Evolutionary conservation across 2,329 filamentous ascomycete species (phyloP).

Genomic region (Aspergillus fructus): DNA sequence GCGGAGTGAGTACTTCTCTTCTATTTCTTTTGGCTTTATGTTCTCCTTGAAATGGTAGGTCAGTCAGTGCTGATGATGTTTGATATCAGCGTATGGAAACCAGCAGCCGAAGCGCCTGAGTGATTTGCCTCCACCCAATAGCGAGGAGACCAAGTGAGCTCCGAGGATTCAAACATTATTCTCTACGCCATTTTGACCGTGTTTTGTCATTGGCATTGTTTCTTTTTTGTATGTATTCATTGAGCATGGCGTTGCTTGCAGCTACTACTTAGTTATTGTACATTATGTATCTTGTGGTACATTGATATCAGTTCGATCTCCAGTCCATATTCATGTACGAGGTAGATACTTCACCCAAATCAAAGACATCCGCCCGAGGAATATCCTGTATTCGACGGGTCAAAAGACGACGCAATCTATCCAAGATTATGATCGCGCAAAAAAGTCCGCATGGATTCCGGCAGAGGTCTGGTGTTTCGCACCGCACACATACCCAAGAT

Average conservation of each 20-base stretch:
- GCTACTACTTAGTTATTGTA: not conserved
- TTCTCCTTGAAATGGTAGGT: not conserved
- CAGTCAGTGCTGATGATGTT: not conserved
- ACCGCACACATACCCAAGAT: conserved; percentile 16
- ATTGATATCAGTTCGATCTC: not conserved
- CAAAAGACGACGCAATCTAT: not conserved
- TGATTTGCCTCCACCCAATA: not conserved
- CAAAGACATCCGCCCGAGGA: not conserved
- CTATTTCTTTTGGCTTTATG: not conserved
- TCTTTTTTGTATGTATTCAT: not conserved
- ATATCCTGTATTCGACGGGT: not conserved
- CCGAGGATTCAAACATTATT: not conserved
- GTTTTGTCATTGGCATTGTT: not conserved
- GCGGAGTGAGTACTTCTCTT: conserved; percentile 24
- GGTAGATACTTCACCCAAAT: not conserved
- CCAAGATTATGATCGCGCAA: not conserved
- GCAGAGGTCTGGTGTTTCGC: not conserved
- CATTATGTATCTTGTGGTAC: not conserved
- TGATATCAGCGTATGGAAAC: conserved; percentile 26
- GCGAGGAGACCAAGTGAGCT: not conserved
- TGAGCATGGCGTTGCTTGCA: not conserved
- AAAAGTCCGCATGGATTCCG: not conserved
- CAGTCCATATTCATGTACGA: not conserved
- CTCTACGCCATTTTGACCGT: not conserved
- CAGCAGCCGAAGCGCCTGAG: conserved; percentile 21